Base-by-base conservation (phyloP, 345 rosid genomes). In the Clarkia xantiana region DNA sequence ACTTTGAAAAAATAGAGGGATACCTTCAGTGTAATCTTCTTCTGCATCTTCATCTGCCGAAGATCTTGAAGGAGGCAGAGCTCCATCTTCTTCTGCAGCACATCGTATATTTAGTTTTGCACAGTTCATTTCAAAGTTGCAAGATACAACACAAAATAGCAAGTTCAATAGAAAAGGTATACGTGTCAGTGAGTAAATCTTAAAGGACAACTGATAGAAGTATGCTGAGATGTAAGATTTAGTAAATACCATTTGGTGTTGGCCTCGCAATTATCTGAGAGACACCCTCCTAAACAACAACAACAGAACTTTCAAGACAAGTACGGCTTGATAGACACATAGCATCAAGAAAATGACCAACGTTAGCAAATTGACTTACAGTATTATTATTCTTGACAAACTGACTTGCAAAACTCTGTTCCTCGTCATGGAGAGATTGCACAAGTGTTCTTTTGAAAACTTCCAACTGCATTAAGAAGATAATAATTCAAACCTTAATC, bases 361-460 rank as follows among this genome's bases (percentile, higher is more conserved):
- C 10, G 10, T 44, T 5, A 18, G 18, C 47, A n/a, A 44, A 45
- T 20, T 16, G 22, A 8, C 20, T 16, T 18, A 45, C 19, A 14
- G 20, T 15, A 17, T 10, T 29, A 45, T 4, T 22, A 45, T 0
- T 1, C 13, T 1, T 16, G 10, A 45, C 9, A 45, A 15, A 45
- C 4, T 8, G 53, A 67, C 74, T 59, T 61, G 69, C 82, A 48
- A 74, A 64, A 67, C 66, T 57, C 19, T 80, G 87, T 14, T 77
- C 95, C 38, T 82, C 97, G 58, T 85, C 97, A 57, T 62, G 81
- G 53, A 89, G 90, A 41, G 97, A 85, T 67, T 56, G 78, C 90
- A 85, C 70, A 39, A 89, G 87, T 0, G 90, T 85, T 82, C 66
- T 89, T 64, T 85, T 80, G 45, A 89, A 82, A 44, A 80, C 76